Base-by-base conservation (phyloP, 1,139 yeast species). In the Geotrichum cucujoidarum region DNA sequence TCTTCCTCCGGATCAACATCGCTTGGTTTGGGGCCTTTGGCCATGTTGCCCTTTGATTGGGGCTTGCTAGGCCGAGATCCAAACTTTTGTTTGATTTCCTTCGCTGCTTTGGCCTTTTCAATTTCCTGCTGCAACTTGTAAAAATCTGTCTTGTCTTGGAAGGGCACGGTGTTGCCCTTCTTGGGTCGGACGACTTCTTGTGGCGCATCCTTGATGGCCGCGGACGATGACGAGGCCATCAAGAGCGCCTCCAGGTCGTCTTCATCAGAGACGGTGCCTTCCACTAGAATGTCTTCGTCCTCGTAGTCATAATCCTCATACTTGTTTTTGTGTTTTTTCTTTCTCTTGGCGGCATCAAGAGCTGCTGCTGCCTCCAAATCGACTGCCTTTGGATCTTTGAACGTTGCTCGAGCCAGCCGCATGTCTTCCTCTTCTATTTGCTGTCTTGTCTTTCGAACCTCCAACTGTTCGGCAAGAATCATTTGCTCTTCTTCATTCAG, bases 21-120 rank as follows among this genome's bases (percentile, higher is more conserved):
- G 20, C 24, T 7, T 4, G n/a, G 17, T 30, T 34, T 16, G 20
- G 24, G 36, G 16, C n/a, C 10, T 16, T 24, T 3, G 21, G 4
- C 24, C 31, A 27, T 27, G 3, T 14, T 17, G 13, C 10, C 17
- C 22, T 2, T 6, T 32, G 4, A 20, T 20, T 13, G 35, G 20
- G 16, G 17, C 18, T n/a, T 20, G 16, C 16, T 30, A 4, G 33
- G 13, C 6, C 13, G 16, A 16, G 38, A 8, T 13, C 17, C 45
- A 18, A 47, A 47, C 24, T 35, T 39, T 3, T 30, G 43, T 27
- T 47, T 43, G 22, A 47, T 47, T 25, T 38, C 34, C 29, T 47
- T 18, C 6, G 47, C 50, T n/a, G 47, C 45, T 29, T 43, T 43
- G 11, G 48, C 47, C 20, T 43, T 43, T 13, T 49, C 52, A 40